Conservation (phyloP, 108 stramenopile genomes). For the Fragilariopsis cylindrus region DNA sequence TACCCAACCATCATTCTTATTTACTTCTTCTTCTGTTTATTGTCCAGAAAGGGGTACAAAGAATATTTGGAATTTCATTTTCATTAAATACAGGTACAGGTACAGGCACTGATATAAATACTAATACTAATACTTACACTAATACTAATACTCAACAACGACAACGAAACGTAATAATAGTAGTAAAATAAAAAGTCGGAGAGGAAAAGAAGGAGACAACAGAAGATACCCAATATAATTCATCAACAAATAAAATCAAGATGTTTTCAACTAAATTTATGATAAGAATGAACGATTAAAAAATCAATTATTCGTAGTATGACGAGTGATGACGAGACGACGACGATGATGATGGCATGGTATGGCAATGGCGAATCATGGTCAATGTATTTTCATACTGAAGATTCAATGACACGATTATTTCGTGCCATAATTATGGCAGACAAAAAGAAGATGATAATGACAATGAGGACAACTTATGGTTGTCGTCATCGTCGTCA, state of each 20-base stretch:
- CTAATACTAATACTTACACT: too few relatives aligned
- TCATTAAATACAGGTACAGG: not conserved
- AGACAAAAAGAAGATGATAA: not conserved
- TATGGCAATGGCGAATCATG: not conserved
- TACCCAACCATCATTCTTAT: constrained; percentile 4
- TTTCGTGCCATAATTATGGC: not conserved
- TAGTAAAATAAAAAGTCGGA: too few relatives aligned
- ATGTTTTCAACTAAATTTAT: not conserved
- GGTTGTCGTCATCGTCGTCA: too few relatives aligned
- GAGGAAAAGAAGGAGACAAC: not conserved
- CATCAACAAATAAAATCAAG: not conserved
- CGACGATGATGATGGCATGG: not conserved
- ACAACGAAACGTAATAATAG: too few relatives aligned
- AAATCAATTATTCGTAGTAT: not conserved
- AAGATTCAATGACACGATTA: not conserved
- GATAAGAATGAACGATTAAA: not conserved
- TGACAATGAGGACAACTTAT: too few relatives aligned
- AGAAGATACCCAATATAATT: not conserved
- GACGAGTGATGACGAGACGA: not conserved
- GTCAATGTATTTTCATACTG: constrained; percentile 2
- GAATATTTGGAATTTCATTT: not conserved
- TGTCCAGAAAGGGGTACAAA: not conserved
- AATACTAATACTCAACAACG: too few relatives aligned
- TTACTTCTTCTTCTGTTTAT: not conserved
- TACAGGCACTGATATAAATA: too few relatives aligned